Conservation (phyloP, 306 rosid genomes). For the Geum urbanum region DNA sequence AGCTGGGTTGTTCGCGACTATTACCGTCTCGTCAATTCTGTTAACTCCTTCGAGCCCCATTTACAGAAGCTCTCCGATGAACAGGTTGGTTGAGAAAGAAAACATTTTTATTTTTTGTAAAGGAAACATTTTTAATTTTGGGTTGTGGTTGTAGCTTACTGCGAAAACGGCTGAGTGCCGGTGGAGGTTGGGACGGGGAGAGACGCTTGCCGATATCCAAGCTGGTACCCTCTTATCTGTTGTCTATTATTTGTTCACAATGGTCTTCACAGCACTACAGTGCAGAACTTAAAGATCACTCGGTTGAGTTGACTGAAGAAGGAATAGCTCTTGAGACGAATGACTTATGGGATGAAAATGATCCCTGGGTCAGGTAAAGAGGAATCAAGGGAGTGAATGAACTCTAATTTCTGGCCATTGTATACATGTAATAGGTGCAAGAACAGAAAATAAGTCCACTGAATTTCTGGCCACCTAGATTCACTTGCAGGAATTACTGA, state of each 20-base stretch:
- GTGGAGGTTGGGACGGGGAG: constrained; percentile 55
- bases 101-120: too few relatives aligned
- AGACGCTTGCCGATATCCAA: constrained; percentile 81
- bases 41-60: constrained; percentile 61
- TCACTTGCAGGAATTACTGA: constrained; percentile 59
- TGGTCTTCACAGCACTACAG: constrained; percentile 73
- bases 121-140: neutral
- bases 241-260: constrained; percentile 5
- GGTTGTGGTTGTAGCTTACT: constrained; percentile 37
- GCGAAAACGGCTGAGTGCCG: constrained; percentile 76
- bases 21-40: constrained; percentile 69
- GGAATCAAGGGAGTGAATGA: constrained; percentile 13
- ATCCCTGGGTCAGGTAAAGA: constrained; percentile 93
- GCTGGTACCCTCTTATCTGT: constrained; percentile 43
- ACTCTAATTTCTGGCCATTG: neutral
- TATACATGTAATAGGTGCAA: too few relatives aligned
- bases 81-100: constrained; percentile 32
- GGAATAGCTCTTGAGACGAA: constrained; percentile 90
- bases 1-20: constrained; percentile 83
- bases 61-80: constrained; percentile 60
- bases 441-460: too few relatives aligned
- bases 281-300: constrained; percentile 82
- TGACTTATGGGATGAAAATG: constrained; percentile 98
- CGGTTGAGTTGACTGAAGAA: constrained; percentile 92
- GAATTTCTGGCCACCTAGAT: too few relatives aligned